Base-by-base conservation (phyloP, 164 flowering plant species). In the Vitis rupestris region DNA sequence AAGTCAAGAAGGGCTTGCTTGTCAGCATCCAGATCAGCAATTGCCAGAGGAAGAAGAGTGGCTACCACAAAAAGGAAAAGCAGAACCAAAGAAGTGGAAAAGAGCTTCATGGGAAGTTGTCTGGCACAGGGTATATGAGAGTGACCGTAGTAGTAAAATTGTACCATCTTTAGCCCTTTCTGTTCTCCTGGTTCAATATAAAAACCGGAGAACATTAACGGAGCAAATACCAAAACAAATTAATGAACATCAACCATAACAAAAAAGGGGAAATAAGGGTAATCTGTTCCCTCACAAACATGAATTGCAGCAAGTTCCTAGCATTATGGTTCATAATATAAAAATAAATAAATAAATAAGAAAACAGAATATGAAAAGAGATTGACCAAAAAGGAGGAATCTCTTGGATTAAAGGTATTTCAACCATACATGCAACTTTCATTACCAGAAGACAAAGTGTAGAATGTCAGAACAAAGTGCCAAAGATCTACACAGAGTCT, bases 1-100 rank as follows among this genome's bases (percentile, higher is more conserved):
- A 88, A 88, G 59, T 75, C 79, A 48, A 88, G 85, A n/a, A 88
- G 85, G 30, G 90, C 89, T 69, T 84, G 78, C 67, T 69, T 74
- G 70, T 88, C 93, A 1, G 88, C 82, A 54, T 72, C 63, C 19
- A 86, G 78, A 73, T 88, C 90, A 50, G 85, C 77, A 19, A 8
- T 27, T 31, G 61, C 78, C 7, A 17, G 50, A 23, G 71, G 75
- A 68, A 79, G 64, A 56, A 64, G 52, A 48, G 31, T 11, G 53
- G 67, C 27, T 0, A 74, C 13, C 56, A 73, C 31, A 12, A 68
- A 15, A 50, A 83, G 71, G 70, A 59, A 66, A 50, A 30, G 54
- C 31, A 70, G 54, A 30, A 70, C 4, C 47, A 61, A 59, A 15
- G 72, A 65, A 17, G 37, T 8, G 3, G 57, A 23, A 17, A 16